Conservation (phyloP, 2,329 filamentous ascomycete species). For the Lecanicillium sp. region DNA sequence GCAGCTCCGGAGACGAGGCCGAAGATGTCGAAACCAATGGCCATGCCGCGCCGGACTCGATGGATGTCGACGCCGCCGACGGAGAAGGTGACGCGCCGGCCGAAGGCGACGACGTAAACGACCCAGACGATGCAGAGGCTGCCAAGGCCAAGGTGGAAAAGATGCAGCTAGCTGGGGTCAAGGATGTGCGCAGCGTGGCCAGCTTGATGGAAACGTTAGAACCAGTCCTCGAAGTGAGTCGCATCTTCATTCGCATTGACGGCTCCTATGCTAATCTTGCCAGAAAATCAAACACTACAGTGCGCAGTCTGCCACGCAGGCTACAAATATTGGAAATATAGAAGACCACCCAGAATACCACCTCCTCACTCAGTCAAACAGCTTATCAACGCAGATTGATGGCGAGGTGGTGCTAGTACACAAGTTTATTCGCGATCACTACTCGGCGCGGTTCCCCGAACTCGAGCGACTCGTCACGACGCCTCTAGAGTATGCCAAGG, state of each 20-base stretch:
- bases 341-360: constrained; percentile 91
- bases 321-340: constrained; percentile 67
- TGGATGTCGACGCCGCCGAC: constrained; percentile 56
- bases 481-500: constrained; percentile 90
- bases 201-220: constrained; percentile 74
- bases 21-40: constrained; percentile 47
- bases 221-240: constrained; percentile 73
- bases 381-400: constrained; percentile 84
- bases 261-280: constrained; percentile 30
- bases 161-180: constrained; percentile 66
- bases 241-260: constrained; percentile 56
- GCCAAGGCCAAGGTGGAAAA: constrained; percentile 75
- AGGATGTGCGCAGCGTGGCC: constrained; percentile 73
- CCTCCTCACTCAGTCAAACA: constrained; percentile 81
- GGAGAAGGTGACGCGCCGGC: constrained; percentile 25
- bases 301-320: constrained; percentile 57
- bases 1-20: constrained; percentile 62
- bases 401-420: constrained; percentile 89
- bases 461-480: constrained; percentile 85
- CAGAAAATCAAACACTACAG: constrained; percentile 79
- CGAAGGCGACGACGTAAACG: constrained; percentile 47
- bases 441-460: constrained; percentile 88
- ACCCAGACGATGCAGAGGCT: constrained; percentile 56
- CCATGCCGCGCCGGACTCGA: constrained; percentile 27
- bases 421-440: constrained; percentile 94